Base-by-base conservation (phyloP, 768 basidiomycete species). In the Macrolepiota fuliginosa region DNA sequence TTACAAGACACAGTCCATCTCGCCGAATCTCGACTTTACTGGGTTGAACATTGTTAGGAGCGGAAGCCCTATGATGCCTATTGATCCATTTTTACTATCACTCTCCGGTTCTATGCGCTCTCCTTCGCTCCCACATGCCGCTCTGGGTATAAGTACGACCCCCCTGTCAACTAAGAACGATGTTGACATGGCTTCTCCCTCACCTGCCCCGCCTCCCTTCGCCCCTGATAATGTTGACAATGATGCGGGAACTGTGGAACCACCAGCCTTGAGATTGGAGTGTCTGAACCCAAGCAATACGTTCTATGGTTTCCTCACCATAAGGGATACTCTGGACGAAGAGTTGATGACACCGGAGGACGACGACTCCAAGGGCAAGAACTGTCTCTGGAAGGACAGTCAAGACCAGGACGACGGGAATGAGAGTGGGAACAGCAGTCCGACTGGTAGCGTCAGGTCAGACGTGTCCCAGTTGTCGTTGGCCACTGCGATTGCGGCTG, bases 371-470 rank as follows among this genome's bases (percentile, higher is more conserved):
- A 46, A 56, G 4, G 47, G 29, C 32, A 39, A 29, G 17, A 35
- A 27, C 27, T 15, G 2, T 25, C 25, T 15, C 1, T 42, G 49
- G 49, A 35, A 46, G 32, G n/a, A 22, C 27, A 19, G 29, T 32
- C 29, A 37, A 22, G 24, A 17, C 12, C n/a, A 37, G 47, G 25
- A 11, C n/a, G 22, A 15, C 3, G 58, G 36, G 13, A 37, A 22
- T 35, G 62, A 49, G 27, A 52, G 25, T 22, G 53, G 25, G 42
- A 39, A 50, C 12, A 56, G 35, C 10, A 64, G 63, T 27, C 63
- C 63, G 11, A 46, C 59, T 37, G 57, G 54, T 19, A 64, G 63
- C 49, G 17, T 42, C 19, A 37, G 56, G 36, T 64, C 63, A 19
- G 55, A 56, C 13, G 32, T 22, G 24, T 64, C 63, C 13, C 37